Percentiles rank a stretch among this genome's conserved stretches.
These are phyloP conservation scores for Talaromyces adpressus DNA, from an alignment of 495 filamentous ascomycete species.

Conservation along the genomic window DNA sequence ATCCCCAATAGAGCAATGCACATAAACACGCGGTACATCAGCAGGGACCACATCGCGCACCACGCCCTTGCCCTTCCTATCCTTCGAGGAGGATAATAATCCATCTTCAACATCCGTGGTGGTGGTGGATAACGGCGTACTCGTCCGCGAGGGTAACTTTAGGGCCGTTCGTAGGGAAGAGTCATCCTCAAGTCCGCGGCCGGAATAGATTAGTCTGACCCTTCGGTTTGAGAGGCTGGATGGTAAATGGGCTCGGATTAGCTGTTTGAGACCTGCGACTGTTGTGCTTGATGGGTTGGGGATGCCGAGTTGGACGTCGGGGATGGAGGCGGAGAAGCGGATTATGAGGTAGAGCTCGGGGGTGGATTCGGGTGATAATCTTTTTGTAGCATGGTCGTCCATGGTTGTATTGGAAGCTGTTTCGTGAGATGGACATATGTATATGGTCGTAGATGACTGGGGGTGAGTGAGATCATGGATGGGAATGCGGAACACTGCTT, in stretches of 20 bases:
- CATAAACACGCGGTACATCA: conserved; percentile 53
- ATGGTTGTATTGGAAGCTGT: not conserved
- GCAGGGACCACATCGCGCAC: conserved; percentile 25
- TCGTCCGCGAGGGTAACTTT: conserved; percentile 45
- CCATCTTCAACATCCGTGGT: conserved; percentile 15
- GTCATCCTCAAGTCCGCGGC: conserved; percentile 71
- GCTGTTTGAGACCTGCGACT: conserved; percentile 66
- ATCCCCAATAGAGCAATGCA: conserved; percentile 83
- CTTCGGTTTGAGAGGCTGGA: conserved; percentile 51
- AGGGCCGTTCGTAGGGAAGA: conserved; percentile 58
- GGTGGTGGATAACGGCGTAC: conserved; percentile 15
- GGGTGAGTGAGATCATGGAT: not conserved
- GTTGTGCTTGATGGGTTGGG: conserved; percentile 58
- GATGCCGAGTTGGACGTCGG: conserved; percentile 77
- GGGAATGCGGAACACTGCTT: not conserved
- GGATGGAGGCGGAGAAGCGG: conserved; percentile 78
- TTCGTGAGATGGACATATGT: not conserved
- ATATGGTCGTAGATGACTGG: not conserved
- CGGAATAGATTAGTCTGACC: conserved; percentile 81
- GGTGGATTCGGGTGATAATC: conserved; percentile 21
- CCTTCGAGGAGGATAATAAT: conserved; percentile 13
- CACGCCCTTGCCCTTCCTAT: conserved; percentile 49
- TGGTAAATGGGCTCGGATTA: conserved; percentile 69
- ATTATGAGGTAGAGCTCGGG: conserved; percentile 64
- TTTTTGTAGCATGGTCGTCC: conserved; percentile 7